Evolutionary conservation across 805 yeast species (phyloP), one percentile per base, ranked within the genome.

Genomic region (Yamadazyma sp.): DNA sequence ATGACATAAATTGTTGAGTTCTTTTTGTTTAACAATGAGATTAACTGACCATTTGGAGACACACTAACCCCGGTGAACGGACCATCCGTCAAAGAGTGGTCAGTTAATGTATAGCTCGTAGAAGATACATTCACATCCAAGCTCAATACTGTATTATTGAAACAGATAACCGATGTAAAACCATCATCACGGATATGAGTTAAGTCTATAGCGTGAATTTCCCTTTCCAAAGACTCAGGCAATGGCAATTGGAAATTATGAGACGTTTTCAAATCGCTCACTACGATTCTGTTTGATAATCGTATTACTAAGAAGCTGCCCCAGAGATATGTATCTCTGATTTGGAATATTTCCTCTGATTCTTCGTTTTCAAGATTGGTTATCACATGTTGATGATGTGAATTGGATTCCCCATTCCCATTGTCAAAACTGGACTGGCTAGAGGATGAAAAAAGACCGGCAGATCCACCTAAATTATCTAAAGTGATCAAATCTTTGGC

Each of bases 1-100:
- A 72, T 56, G 6, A 85, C 79, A 38, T 67, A 73, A 0, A 84
- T 57, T 13, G 64, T 69, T 10, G 72, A 65, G 1, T 53, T 45
- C 6, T 54, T 43, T 2, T 49, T 37, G 58, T 61, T 53, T 67
- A 67, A 52, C 53, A 79, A 22, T 1, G 84, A 76, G 4, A 84
- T 61, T 38, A 80, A 66, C n/a, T 70, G 69, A 2, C 73, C 70
- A 49, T 75, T 78, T 2, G 85, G 80, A 1, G 87, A 74, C 0
- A 64, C 58, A 0, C 68, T 47, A 6, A 78, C 52, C 3, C 47
- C 49, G 2, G 58, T 39, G 42, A 75, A 76, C 1, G 79, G 77
- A 0, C 80, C 82, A 38, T 71, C 76, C 3, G 75, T 66, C 17
- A 73, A 49, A 4, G 42, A 54, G 41, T 60, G 67, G 48, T 71